Evolutionary conservation across 768 basidiomycete genomes (phyloP).

Genomic region (Mycena haematopus): DNA sequence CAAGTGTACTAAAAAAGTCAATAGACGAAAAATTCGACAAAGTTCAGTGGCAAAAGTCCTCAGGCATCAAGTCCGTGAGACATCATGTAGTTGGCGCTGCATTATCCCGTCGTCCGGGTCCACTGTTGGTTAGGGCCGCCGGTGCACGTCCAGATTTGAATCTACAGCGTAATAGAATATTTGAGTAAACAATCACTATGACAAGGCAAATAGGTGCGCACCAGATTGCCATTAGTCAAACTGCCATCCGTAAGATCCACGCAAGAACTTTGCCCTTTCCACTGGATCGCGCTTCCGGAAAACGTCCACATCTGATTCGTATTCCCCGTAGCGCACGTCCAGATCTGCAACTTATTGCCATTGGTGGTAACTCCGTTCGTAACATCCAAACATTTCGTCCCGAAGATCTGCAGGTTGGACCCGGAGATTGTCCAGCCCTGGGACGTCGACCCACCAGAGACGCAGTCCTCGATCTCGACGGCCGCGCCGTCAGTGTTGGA

Average conservation of each 20-base stretch:
- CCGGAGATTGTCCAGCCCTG: slow-evolving; percentile 17
- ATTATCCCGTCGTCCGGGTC: slow-evolving; percentile 9
- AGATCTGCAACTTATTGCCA: background rate
- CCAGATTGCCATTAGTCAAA: slow-evolving; percentile 13
- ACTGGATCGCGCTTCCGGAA: slow-evolving; percentile 13
- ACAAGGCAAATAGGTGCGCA: background rate
- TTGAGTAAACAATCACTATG: background rate
- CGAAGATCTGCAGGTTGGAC: slow-evolving; percentile 32
- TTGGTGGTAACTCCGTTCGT: background rate
- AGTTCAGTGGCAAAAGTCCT: background rate
- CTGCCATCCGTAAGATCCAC: slow-evolving; percentile 22
- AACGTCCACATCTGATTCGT: slow-evolving; percentile 31
- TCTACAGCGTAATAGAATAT: background rate
- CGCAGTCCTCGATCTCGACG: slow-evolving; percentile 15
- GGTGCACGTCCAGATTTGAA: slow-evolving; percentile 21
- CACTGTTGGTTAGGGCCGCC: slow-evolving; percentile 14
- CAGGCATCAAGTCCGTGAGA: background rate
- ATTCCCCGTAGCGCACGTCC: slow-evolving; percentile 6
- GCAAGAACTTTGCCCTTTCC: slow-evolving; percentile 18
- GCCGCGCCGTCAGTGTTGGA: slow-evolving; percentile 18
- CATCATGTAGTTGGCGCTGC: background rate
- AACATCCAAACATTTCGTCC: background rate
- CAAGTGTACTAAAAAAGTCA: background rate
- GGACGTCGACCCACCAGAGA: background rate
- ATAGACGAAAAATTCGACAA: background rate